phyloP scores from a whole-genome alignment of 108 stramenopile genomes.

The Skeletonema grethae region DNA sequence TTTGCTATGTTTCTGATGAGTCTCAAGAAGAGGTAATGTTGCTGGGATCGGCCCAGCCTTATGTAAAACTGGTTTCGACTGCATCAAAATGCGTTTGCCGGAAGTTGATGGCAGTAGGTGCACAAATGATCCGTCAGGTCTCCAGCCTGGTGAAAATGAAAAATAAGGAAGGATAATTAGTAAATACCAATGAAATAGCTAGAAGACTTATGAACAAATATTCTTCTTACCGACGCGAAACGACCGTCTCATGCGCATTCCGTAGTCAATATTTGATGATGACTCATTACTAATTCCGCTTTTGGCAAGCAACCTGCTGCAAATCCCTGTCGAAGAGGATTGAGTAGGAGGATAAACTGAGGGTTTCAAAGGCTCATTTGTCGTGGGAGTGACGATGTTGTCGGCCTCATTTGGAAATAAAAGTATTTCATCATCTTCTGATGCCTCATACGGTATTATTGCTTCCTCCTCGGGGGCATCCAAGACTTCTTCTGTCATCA shows the following conservation, averaged over 20 bases:
- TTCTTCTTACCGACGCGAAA: conserved; percentile 69
- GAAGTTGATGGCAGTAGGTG: conserved; percentile 15
- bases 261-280: conserved; percentile 66
- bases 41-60: background rate
- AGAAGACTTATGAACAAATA: conserved; percentile 2
- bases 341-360: background rate
- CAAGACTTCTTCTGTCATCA: conserved; percentile 41
- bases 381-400: background rate
- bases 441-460: conserved; percentile 14
- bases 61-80: conserved; percentile 30
- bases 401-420: conserved; percentile 47
- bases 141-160: conserved; percentile 50
- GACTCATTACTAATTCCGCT: conserved; percentile 27
- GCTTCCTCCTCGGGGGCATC: conserved; percentile 24
- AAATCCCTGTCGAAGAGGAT: conserved; percentile 24
- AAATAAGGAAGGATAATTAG: background rate
- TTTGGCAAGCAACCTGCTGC: conserved; percentile 29
- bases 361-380: conserved; percentile 2
- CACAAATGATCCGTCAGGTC: conserved; percentile 77
- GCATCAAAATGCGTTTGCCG: conserved; percentile 18
- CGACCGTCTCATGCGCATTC: conserved; percentile 75
- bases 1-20: conserved; percentile 51
- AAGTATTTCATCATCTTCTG: conserved; percentile 20
- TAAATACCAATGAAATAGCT: background rate
- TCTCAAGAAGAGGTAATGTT: conserved; percentile 44